phyloP scores from a whole-genome alignment of 2,329 filamentous ascomycete species.

The Alternaria metachromatica region DNA sequence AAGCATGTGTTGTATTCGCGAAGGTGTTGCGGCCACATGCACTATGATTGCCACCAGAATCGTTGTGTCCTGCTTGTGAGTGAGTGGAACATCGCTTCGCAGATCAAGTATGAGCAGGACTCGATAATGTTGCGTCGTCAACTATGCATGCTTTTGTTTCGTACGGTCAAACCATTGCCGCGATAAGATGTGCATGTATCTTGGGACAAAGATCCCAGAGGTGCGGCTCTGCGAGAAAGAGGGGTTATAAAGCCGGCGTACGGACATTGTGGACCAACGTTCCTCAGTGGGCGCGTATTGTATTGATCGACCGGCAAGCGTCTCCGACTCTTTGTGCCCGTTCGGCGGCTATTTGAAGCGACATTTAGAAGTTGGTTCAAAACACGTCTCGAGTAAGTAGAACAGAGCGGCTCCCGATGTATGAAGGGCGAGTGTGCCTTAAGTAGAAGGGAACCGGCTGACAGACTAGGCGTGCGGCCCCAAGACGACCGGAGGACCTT shows the following conservation, averaged over 20 bases:
- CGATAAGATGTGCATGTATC: constrained; percentile 18
- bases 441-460: constrained; percentile 26
- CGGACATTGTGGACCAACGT: constrained; percentile 10
- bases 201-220: not conserved
- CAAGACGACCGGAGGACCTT: constrained; percentile 16
- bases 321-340: not conserved
- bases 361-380: constrained; percentile 9
- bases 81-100: not conserved
- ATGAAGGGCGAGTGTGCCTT: constrained; percentile 22
- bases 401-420: not conserved
- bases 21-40: not conserved
- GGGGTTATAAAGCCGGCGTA: constrained; percentile 25
- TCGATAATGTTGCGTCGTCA: not conserved
- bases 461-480: constrained; percentile 14
- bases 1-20: not conserved
- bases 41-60: not conserved
- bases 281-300: constrained; percentile 17
- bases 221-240: constrained; percentile 32
- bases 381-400: not conserved
- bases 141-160: not conserved
- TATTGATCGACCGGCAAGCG: constrained; percentile 5
- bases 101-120: not conserved
- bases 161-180: constrained; percentile 8
- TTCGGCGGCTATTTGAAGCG: constrained; percentile 7
- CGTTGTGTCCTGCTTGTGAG: not conserved